These are phyloP conservation scores for Fusarium sp. DNA, from an alignment of 2,329 filamentous ascomycete genomes.

Conservation along the genomic window DNA sequence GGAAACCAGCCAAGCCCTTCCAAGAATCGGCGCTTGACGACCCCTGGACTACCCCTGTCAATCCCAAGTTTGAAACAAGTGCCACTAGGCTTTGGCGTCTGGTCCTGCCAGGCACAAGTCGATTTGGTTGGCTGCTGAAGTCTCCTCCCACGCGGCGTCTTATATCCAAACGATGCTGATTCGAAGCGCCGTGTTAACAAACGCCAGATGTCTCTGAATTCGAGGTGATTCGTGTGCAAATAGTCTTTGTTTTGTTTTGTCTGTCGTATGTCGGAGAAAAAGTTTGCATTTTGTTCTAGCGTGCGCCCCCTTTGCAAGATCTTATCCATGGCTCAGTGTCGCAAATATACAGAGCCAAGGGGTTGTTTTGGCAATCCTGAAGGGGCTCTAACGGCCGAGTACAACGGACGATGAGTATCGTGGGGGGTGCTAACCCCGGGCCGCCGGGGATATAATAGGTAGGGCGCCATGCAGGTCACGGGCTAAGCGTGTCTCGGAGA, in stretches of 20 bases:
- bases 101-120: constrained; percentile 23
- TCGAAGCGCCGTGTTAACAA: constrained; percentile 25
- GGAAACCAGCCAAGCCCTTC: constrained; percentile 35
- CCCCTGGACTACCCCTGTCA: constrained; percentile 30
- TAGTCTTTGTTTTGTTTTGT: constrained; percentile 3
- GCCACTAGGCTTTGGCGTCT: constrained; percentile 32
- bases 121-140: constrained; percentile 30
- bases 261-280: constrained; percentile 12
- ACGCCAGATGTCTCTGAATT: constrained; percentile 10
- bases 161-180: constrained; percentile 17
- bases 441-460: constrained; percentile 25
- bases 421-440: constrained; percentile 26
- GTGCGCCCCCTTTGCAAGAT: neutral
- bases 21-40: constrained; percentile 31
- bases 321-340: constrained; percentile 11
- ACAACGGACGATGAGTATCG: constrained; percentile 29
- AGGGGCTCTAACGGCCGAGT: constrained; percentile 32
- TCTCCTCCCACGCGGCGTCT: constrained; percentile 12
- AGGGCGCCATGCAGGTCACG: constrained; percentile 31
- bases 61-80: constrained; percentile 33
- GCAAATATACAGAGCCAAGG: constrained; percentile 17
- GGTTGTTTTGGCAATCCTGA: constrained; percentile 37
- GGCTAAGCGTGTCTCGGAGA: constrained; percentile 37
- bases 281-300: constrained; percentile 4
- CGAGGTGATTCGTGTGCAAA: constrained; percentile 2